Evolutionary conservation across 2,329 filamentous ascomycete genomes (phyloP), one percentile per base, ranked within the genome.

Genomic region (Neonectria neomacrospora): DNA sequence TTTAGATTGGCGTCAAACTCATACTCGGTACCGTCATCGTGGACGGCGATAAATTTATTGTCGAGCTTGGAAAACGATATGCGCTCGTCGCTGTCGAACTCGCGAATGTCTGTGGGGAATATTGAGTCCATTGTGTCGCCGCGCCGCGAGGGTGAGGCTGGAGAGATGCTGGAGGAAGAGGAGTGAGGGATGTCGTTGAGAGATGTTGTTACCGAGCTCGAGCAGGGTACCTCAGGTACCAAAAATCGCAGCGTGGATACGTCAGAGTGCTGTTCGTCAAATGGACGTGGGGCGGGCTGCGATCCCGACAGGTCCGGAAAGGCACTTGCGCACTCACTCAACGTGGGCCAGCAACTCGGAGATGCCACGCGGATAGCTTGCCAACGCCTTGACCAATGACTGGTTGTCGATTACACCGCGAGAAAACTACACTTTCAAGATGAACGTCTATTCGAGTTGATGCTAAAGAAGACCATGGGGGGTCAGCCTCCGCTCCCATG

Each of bases 61-160:
- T 95, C 91, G 65, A 93, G 83, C 75, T 88, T 91, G n/a, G 92
- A 95, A 80, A 91, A 97, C 6, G 93, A 95, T 74, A 97, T 92
- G 71, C 94, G 91, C 28, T 92, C 86, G 76, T 97, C 94, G 62
- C 81, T 81, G 72, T 91, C 89, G 76, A 97, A 96, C 51, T 91
- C 86, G 60, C 86, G 84, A 14, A 86, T 84, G 61, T 92, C 81
- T 18, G 82, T 87, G 22, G 88, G 87, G 59, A 90, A 88, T 11
- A 79, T 63, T 2, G 69, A 45, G 12, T 79, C 76, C 76, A 80
- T 79, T 41, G 57, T 63, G 22, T 22, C 11, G 16, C 28, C 37
- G 54, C 28, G 28, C 51, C 10, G 39, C 34, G 22, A 44, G 26
- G 54, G 23, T 41, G 42, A 54, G 32, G 51, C 18, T 37, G 23